Evolutionary conservation across 345 rosid genomes (phyloP).

Genomic region (sweet orange (Citrus sinensis)): DNA sequence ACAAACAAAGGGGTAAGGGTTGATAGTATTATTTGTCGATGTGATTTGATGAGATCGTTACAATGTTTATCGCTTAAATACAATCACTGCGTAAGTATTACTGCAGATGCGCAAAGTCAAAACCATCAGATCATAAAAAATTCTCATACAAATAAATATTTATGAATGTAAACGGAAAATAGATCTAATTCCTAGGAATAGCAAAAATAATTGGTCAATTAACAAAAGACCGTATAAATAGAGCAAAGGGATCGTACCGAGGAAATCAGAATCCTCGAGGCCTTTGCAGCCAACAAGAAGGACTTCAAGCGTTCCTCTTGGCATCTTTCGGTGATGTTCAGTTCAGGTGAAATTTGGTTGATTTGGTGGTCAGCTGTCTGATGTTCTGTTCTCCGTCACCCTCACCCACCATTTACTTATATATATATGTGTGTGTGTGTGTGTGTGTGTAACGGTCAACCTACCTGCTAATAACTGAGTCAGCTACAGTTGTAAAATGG

Average conservation of each 20-base stretch:
- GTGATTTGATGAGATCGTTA: neutral
- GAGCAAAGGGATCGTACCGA: constrained; percentile 16
- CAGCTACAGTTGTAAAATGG: too few relatives aligned
- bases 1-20: too few relatives aligned
- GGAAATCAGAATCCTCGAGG: constrained; percentile 38
- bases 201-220: neutral
- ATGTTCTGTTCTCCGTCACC: neutral
- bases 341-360: neutral
- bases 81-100: neutral
- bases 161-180: neutral
- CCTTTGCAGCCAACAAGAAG: constrained; percentile 46
- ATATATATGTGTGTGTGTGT: too few relatives aligned
- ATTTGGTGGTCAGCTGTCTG: neutral
- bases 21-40: neutral
- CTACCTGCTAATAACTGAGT: too few relatives aligned
- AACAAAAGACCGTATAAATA: too few relatives aligned
- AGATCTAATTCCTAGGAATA: neutral
- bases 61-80: neutral
- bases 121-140: too few relatives aligned
- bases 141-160: neutral
- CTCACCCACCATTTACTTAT: too few relatives aligned
- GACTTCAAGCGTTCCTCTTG: constrained; percentile 42
- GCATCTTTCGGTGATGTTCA: constrained; percentile 20
- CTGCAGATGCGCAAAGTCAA: neutral
- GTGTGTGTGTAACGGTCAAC: too few relatives aligned